Evolutionary conservation across 345 rosid species (phyloP).

Genomic region (Turritis glabra): DNA sequence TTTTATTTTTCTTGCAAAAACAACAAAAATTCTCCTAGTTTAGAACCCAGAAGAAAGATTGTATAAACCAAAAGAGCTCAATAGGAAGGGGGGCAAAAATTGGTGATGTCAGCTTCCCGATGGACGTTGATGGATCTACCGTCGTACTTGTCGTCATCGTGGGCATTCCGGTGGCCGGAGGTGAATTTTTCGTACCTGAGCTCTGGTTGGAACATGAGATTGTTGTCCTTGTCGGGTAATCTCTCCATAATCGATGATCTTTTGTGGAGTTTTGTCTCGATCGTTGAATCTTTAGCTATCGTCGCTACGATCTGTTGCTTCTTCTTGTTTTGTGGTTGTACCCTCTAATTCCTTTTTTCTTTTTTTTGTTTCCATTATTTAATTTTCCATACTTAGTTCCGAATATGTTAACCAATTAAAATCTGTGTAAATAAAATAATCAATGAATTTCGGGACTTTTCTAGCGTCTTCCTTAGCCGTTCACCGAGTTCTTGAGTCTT

Average conservation of each 20-base stretch:
- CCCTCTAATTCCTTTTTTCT: constrained; percentile 53
- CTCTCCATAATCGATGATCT: constrained; percentile 67
- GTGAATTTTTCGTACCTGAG: constrained; percentile 49
- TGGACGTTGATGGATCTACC: constrained; percentile 49
- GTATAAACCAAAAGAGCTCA: not conserved
- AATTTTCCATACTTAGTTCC: not conserved
- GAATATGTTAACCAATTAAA: not conserved
- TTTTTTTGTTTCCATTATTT: too few relatives aligned
- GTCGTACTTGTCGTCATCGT: constrained; percentile 44
- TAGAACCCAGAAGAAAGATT: not conserved
- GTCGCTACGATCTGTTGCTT: constrained; percentile 73
- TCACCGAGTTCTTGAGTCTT: constrained; percentile 5
- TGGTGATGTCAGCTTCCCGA: constrained; percentile 45
- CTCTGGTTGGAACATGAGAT: constrained; percentile 43
- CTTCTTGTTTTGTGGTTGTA: constrained; percentile 82
- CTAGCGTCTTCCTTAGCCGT: not conserved
- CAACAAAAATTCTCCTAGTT: not conserved
- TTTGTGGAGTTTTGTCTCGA: constrained; percentile 61
- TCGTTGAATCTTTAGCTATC: constrained; percentile 69
- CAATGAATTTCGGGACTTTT: not conserved
- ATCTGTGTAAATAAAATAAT: constrained; percentile 15
- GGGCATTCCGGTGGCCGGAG: constrained; percentile 65
- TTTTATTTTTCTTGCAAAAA: not conserved
- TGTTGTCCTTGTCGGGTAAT: constrained; percentile 42
- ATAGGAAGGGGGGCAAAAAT: not conserved